Conservation (phyloP, 768 basidiomycete species). For the Sarcomyxa edulis region DNA sequence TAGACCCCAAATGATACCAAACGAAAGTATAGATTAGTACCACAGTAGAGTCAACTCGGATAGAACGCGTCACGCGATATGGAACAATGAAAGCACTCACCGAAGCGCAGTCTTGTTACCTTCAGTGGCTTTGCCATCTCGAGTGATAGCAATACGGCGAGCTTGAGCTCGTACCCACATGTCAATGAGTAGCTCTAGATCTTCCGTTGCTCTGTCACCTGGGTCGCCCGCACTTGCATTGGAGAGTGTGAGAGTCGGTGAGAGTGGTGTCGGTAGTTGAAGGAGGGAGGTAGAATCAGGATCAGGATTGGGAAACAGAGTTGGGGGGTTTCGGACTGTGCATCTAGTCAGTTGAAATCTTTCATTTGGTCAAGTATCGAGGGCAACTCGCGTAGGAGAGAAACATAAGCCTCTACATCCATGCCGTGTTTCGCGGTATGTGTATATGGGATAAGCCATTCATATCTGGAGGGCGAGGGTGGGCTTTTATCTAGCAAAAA, state of each 20-base stretch:
- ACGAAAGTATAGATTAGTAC: not conserved
- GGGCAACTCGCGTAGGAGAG: not conserved
- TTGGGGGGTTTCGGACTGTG: no score
- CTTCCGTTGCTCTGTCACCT: slow-evolving; percentile 54
- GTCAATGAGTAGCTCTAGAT: slow-evolving; percentile 54
- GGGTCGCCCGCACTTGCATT: slow-evolving; percentile 54
- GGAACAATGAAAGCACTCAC: not conserved
- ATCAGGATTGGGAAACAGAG: not conserved
- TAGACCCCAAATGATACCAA: slow-evolving; percentile 16
- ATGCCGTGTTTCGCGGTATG: slow-evolving; percentile 16
- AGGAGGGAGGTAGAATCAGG: slow-evolving; percentile 28
- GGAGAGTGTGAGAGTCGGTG: slow-evolving; percentile 52
- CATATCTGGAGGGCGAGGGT: slow-evolving; percentile 7
- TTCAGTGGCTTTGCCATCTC: slow-evolving; percentile 29
- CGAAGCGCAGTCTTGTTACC: no score
- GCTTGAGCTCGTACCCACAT: slow-evolving; percentile 55
- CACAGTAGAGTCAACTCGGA: not conserved
- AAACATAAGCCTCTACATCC: slow-evolving; percentile 20
- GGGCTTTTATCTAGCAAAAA: slow-evolving; percentile 5
- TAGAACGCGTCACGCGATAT: not conserved
- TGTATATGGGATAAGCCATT: slow-evolving; percentile 42
- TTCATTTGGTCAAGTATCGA: not conserved
- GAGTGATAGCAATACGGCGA: slow-evolving; percentile 25
- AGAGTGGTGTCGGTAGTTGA: slow-evolving; percentile 49
- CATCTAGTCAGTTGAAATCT: no score